Percentiles rank a stretch among this genome's conserved stretches.
Evolutionary conservation across 2,329 filamentous ascomycete species (phyloP).

Genomic region (Didymellaceae sp.): DNA sequence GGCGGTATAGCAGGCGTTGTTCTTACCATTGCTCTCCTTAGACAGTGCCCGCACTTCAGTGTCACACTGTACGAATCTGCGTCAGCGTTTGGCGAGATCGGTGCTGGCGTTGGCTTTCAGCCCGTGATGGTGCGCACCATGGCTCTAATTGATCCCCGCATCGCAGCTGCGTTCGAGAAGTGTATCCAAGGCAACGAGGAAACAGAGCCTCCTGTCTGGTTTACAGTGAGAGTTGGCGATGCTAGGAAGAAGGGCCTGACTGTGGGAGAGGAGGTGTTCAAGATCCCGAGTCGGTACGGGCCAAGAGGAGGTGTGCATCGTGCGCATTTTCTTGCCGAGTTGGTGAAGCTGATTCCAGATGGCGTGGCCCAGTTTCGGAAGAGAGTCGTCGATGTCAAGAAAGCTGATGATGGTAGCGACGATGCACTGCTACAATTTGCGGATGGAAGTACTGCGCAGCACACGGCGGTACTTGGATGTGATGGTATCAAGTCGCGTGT

Average conservation of each 20-base stretch:
- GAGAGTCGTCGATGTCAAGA: slow-evolving; percentile 33
- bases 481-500: slow-evolving; percentile 69
- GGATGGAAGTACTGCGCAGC: slow-evolving; percentile 54
- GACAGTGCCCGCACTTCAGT: slow-evolving; percentile 47
- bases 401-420: slow-evolving; percentile 30
- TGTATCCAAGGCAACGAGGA: slow-evolving; percentile 17
- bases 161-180: slow-evolving; percentile 21
- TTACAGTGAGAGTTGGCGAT: slow-evolving; percentile 34
- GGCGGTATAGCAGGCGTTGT: slow-evolving; percentile 65
- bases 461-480: slow-evolving; percentile 63
- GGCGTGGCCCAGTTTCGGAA: slow-evolving; percentile 53
- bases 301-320: slow-evolving; percentile 53
- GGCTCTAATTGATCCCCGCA: slow-evolving; percentile 48
- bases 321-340: slow-evolving; percentile 57
- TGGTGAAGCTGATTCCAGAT: slow-evolving; percentile 56
- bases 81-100: slow-evolving; percentile 61
- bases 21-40: slow-evolving; percentile 59
- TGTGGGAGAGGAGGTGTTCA: slow-evolving; percentile 30
- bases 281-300: slow-evolving; percentile 32
- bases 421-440: slow-evolving; percentile 48
- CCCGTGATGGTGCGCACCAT: slow-evolving; percentile 44
- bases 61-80: slow-evolving; percentile 64
- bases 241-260: slow-evolving; percentile 23
- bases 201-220: slow-evolving; percentile 29
- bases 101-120: slow-evolving; percentile 62